Conservation (phyloP, 2,329 filamentous ascomycete species). For the Dendrostoma leiphaemia region DNA sequence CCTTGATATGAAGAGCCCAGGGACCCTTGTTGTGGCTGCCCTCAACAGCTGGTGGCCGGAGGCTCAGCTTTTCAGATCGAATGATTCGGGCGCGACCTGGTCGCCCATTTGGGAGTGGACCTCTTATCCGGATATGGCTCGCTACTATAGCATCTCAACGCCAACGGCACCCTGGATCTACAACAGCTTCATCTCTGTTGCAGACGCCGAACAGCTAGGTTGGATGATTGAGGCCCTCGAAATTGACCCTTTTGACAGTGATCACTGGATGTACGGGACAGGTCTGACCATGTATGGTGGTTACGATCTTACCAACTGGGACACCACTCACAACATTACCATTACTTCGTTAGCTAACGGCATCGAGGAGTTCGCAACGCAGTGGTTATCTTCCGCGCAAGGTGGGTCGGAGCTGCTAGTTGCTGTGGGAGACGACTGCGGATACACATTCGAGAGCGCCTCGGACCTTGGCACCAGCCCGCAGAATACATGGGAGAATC, state of each 20-base stretch:
- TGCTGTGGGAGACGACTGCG: conserved; percentile 50
- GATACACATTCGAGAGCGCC: conserved; percentile 45
- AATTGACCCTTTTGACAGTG: conserved; percentile 57
- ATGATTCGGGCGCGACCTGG: conserved; percentile 54
- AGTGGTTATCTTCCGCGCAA: conserved; percentile 46
- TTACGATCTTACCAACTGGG: conserved; percentile 55
- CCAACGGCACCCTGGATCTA: conserved; percentile 53
- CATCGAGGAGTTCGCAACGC: conserved; percentile 53
- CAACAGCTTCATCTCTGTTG: conserved; percentile 41
- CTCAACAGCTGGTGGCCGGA: conserved; percentile 61
- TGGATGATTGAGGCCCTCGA: conserved; percentile 62
- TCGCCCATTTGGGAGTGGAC: conserved; percentile 52
- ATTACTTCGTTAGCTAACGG: conserved; percentile 51
- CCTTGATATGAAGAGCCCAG: conserved; percentile 51
- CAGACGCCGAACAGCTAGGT: conserved; percentile 49
- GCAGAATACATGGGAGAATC: conserved; percentile 42
- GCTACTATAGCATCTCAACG: conserved; percentile 45
- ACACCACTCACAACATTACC: conserved; percentile 45
- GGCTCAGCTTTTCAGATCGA: conserved; percentile 54
- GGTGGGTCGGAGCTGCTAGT: conserved; percentile 50
- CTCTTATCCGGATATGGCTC: conserved; percentile 41
- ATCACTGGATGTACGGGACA: conserved; percentile 62
- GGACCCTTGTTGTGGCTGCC: conserved; percentile 54
- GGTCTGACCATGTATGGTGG: conserved; percentile 41
- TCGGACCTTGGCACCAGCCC: conserved; percentile 40